Conservation (phyloP, 2,329 filamentous ascomycete species). For the Coniella lustricola region DNA sequence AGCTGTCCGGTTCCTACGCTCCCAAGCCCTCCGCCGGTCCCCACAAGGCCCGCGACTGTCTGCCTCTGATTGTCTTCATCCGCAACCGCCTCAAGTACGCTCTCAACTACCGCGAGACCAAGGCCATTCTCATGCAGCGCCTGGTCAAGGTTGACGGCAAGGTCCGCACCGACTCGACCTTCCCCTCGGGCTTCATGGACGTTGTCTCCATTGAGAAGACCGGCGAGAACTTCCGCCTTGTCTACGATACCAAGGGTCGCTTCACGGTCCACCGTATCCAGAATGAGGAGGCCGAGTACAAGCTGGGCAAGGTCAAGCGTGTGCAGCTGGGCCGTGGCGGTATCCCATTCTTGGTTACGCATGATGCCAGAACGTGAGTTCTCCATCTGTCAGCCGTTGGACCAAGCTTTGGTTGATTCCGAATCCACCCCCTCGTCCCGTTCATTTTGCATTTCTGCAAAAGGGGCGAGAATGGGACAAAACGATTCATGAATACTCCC, state of each 20-base stretch:
- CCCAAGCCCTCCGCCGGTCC: constrained; percentile 73
- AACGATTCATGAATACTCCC: constrained; percentile 17
- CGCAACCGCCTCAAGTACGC: constrained; percentile 98
- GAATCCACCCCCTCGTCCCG: constrained; percentile 33
- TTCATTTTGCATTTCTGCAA: not conserved
- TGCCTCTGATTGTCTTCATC: constrained; percentile 98
- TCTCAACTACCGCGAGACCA: constrained; percentile 96
- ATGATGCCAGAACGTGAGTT: constrained; percentile 99
- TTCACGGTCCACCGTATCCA: constrained; percentile 99
- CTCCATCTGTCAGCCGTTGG: constrained; percentile 99
- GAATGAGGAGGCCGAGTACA: constrained; percentile 98
- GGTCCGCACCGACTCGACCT: constrained; percentile 97
- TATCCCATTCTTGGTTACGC: constrained; percentile 99
- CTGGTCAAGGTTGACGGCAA: constrained; percentile 99
- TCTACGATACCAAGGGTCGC: constrained; percentile 99
- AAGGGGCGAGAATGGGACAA: not conserved
- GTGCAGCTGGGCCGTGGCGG: constrained; percentile 98
- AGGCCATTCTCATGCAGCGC: constrained; percentile 98
- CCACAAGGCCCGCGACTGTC: constrained; percentile 98
- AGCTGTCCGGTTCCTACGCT: constrained; percentile 86
- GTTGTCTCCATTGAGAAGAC: constrained; percentile 99
- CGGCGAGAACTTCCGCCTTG: constrained; percentile 98
- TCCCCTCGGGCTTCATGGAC: constrained; percentile 98
- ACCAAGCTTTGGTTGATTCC: constrained; percentile 88
- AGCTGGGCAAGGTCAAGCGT: constrained; percentile 99